phyloP scores from a whole-genome alignment of 1,284 basidiomycete genomes.

The Microbotryomycetes sp. region DNA sequence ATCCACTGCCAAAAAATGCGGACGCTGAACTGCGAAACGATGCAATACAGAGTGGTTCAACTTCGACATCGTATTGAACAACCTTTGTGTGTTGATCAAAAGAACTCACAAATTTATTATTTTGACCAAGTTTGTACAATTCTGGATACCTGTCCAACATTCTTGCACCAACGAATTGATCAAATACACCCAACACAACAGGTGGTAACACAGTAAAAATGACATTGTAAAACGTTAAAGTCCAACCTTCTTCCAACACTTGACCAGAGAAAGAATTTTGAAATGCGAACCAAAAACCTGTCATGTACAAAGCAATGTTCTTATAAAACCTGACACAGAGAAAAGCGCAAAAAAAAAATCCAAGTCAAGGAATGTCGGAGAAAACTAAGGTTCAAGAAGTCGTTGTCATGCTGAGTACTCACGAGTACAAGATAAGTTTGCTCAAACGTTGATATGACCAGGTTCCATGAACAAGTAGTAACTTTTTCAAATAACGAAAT shows the following conservation, averaged over 20 bases:
- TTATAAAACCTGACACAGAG: conserved; percentile 42
- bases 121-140: conserved; percentile 84
- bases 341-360: neutral
- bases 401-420: neutral
- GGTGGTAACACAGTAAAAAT: conserved; percentile 92
- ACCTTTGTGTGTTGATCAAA: too few relatives aligned
- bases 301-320: conserved; percentile 96
- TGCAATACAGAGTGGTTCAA: too few relatives aligned
- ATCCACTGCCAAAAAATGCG: conserved; percentile 95
- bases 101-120: conserved; percentile 61
- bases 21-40: conserved; percentile 59
- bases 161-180: conserved; percentile 89
- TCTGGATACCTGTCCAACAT: conserved; percentile 97
- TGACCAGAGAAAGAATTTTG: conserved; percentile 99
- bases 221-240: conserved; percentile 60
- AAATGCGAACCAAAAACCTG: conserved; percentile 68
- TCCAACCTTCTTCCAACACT: conserved; percentile 98
- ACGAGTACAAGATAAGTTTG: conserved; percentile 70
- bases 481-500: conserved; percentile 92
- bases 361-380: conserved; percentile 9
- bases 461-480: conserved; percentile 91
- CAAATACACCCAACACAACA: conserved; percentile 81
- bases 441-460: conserved; percentile 96
- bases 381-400: neutral
- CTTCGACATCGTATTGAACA: too few relatives aligned